Evolutionary conservation across 2,329 filamentous ascomycete species (phyloP), one percentile per base, ranked within the genome.

Genomic region (Geosmithia flava): DNA sequence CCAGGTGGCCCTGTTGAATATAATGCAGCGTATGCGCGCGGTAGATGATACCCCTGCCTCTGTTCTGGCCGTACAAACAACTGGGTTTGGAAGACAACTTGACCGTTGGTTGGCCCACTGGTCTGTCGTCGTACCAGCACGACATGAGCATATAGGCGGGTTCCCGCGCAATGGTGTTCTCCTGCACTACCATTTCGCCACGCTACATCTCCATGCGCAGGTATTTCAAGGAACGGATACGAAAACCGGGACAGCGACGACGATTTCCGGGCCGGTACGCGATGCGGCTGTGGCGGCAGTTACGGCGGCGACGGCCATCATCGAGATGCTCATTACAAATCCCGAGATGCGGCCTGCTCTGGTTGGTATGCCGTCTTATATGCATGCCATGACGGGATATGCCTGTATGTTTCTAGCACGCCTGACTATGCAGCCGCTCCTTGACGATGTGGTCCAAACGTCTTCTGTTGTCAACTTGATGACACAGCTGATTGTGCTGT

Each of bases 1-100:
- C 37, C 77, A 81, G 53, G 75, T 81, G 10, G 71, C 73, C 0
- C 55, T 81, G 13, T 67, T 81, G 49, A 70, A 72, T 19, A 79
- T 80, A 16, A 61, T 81, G 52, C 71, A 72, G 58, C 68, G 73
- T 57, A 60, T 79, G 56, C 61, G 73, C 54, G 62, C 70, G 1
- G 76, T 80, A 45, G 69, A 74, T 23, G 64, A 69, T 0, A 62
- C 80, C 4, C 70, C 71, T 0, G 20, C 44, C 17, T 37, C 44
- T 17, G 67, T 69, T 2, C 74, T 77, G 48, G 67, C 72, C 33
- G 65, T 69, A 7, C 76, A 79, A 46, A 60, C 62, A 37, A 53
- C 49, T 2, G 61, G 58, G 49, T 62, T 58, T 16, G 52, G 55
- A 3, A 54, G 60, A 2, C 62, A 66, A 30, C 54, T 68, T 1